phyloP scores from a whole-genome alignment of 2,329 filamentous ascomycete genomes.

The Arthrobotrys entomopaga region DNA sequence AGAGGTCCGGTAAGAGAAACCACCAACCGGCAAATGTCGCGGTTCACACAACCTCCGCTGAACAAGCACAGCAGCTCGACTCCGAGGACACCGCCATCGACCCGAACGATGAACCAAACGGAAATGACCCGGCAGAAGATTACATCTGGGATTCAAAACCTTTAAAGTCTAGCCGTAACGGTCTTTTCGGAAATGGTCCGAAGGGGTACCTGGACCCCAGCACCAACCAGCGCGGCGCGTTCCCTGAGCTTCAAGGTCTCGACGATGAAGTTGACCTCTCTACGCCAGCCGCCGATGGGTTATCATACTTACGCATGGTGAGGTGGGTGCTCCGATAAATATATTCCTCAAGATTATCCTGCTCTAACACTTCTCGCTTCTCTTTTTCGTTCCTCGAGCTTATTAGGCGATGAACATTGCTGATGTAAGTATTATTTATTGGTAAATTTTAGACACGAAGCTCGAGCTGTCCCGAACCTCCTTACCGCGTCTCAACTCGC shows the following conservation, averaged over 20 bases:
- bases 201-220: constrained; percentile 57
- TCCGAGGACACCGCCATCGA: constrained; percentile 20
- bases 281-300: constrained; percentile 57
- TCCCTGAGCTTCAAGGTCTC: constrained; percentile 56
- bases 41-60: constrained; percentile 37
- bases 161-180: constrained; percentile 35
- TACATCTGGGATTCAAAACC: constrained; percentile 50
- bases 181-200: constrained; percentile 42
- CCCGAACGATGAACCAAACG: constrained; percentile 7
- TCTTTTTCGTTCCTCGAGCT: constrained; percentile 18
- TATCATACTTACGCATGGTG: constrained; percentile 59
- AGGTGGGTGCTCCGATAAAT: constrained; percentile 55
- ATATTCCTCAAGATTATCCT: not conserved
- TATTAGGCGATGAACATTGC: constrained; percentile 30
- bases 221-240: constrained; percentile 58
- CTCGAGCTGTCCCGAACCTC: constrained; percentile 57
- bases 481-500: constrained; percentile 55
- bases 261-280: constrained; percentile 57
- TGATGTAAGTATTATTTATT: constrained; percentile 53
- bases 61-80: constrained; percentile 46
- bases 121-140: constrained; percentile 22
- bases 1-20: constrained; percentile 53
- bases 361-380: constrained; percentile 20
- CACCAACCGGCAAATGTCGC: constrained; percentile 24
- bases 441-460: constrained; percentile 57